Conservation (phyloP, 1,284 basidiomycete genomes). For the Ceratobasidium sp. region DNA sequence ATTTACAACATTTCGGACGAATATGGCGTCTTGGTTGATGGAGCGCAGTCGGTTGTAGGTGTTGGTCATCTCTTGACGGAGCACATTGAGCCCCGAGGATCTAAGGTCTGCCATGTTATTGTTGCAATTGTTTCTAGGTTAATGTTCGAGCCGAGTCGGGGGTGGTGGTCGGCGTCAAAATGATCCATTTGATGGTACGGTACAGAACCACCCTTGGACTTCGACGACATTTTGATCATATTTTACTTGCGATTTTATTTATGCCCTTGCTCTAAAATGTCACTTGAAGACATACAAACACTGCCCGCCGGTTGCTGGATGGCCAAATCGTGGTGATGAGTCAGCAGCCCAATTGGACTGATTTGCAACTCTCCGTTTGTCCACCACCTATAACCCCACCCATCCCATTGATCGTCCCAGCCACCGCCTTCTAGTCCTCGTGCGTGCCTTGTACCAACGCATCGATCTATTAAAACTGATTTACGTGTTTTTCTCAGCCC, state of each 20-base stretch:
- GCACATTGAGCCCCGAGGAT: conserved; percentile 52
- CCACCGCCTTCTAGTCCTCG: background rate
- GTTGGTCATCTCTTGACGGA: conserved; percentile 73
- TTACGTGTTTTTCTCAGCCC: background rate
- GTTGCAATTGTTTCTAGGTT: conserved; percentile 13
- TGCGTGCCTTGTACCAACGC: no score
- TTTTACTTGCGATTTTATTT: no score
- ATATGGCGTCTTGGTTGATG: conserved; percentile 75
- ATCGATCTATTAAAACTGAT: no score
- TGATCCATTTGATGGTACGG: background rate
- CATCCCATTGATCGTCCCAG: background rate
- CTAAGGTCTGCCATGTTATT: background rate
- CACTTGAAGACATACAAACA: no score
- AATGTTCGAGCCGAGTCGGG: no score
- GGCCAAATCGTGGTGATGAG: background rate
- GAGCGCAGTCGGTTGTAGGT: conserved; percentile 88
- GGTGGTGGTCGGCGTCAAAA: background rate
- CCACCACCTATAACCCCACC: background rate
- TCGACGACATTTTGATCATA: no score
- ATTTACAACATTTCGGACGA: conserved; percentile 66
- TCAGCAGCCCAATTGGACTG: background rate
- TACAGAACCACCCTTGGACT: background rate
- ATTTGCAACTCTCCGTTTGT: background rate
- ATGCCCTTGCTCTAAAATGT: no score
- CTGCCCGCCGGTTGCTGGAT: background rate